Conservation (phyloP, 2,329 filamentous ascomycete genomes). For the Didymella glomerata region DNA sequence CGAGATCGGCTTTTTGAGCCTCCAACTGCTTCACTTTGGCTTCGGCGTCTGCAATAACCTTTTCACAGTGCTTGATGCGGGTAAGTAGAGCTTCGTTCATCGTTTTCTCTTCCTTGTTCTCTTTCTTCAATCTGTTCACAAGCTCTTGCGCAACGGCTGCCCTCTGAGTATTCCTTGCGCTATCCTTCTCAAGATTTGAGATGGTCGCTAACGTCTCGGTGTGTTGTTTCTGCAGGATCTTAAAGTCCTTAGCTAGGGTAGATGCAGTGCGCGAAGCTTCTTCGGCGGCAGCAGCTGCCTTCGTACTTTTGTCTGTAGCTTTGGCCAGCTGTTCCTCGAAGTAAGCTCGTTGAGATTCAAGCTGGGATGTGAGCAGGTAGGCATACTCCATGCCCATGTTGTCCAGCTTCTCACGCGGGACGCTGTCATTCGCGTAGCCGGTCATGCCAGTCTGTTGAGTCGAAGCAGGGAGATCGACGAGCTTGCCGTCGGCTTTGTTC, state of each 20-base stretch:
- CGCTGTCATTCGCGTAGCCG: slow-evolving; percentile 67
- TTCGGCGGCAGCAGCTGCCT: slow-evolving; percentile 73
- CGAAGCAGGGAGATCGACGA: slow-evolving; percentile 81
- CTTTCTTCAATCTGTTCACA: slow-evolving; percentile 76
- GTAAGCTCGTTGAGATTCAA: slow-evolving; percentile 91
- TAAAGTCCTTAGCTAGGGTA: slow-evolving; percentile 61
- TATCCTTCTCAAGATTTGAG: slow-evolving; percentile 74
- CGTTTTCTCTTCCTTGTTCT: slow-evolving; percentile 85
- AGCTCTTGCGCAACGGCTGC: slow-evolving; percentile 77
- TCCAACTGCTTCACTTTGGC: slow-evolving; percentile 53
- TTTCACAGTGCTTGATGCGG: slow-evolving; percentile 75
- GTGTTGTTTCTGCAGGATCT: slow-evolving; percentile 64
- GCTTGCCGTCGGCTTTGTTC: slow-evolving; percentile 89
- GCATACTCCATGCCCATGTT: slow-evolving; percentile 94
- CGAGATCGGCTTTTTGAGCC: slow-evolving; percentile 72
- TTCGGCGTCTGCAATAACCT: slow-evolving; percentile 66
- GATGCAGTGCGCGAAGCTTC: slow-evolving; percentile 62
- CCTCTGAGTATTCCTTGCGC: slow-evolving; percentile 63
- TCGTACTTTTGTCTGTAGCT: slow-evolving; percentile 85
- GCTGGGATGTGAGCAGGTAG: slow-evolving; percentile 88
- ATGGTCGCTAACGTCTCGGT: slow-evolving; percentile 64
- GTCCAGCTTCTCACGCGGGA: slow-evolving; percentile 75
- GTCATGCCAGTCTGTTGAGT: slow-evolving; percentile 52
- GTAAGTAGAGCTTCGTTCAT: slow-evolving; percentile 82
- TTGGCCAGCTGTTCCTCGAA: slow-evolving; percentile 93